phyloP scores from a whole-genome alignment of 208 protist species.

The Leishmania lainsoni region DNA sequence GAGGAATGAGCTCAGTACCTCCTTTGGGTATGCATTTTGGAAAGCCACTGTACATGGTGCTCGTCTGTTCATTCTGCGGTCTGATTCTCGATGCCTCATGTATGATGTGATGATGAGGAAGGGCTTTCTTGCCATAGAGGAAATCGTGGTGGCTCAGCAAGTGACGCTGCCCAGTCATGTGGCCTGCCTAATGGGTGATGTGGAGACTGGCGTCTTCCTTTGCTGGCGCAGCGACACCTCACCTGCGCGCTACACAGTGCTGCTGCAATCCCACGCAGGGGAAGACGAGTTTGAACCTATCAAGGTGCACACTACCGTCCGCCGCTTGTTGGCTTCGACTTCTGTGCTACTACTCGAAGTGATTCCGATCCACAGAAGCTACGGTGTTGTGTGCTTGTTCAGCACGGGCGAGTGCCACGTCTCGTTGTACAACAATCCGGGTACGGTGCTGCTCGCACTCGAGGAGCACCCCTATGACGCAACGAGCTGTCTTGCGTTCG shows the following conservation, averaged over 20 bases:
- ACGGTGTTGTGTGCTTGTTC: conserved; percentile 35
- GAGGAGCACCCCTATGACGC: conserved; percentile 40
- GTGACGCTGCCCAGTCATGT: conserved; percentile 18
- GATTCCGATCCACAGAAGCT: conserved; percentile 19
- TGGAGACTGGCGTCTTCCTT: conserved; percentile 15
- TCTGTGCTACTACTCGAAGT: conserved; percentile 36
- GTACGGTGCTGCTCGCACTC: conserved; percentile 26
- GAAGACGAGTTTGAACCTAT: conserved; percentile 16
- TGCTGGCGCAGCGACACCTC: conserved; percentile 20
- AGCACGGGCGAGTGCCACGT: conserved; percentile 41
- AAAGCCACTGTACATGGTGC: conserved; percentile 14
- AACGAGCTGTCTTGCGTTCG: conserved; percentile 44
- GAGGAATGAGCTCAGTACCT: conserved; percentile 34
- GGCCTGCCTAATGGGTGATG: conserved; percentile 18
- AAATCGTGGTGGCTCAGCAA: conserved; percentile 21
- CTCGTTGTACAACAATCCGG: conserved; percentile 22
- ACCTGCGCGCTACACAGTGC: conserved; percentile 13
- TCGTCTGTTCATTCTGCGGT: conserved; percentile 25
- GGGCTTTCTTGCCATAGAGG: conserved; percentile 1
- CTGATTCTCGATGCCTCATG: conserved; percentile 33
- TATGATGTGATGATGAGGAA: conserved; percentile 32
- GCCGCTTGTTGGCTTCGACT: neutral
- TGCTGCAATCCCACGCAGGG: conserved; percentile 15
- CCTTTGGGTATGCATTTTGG: conserved; percentile 31
- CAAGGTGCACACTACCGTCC: neutral